A percentile compares a stretch with the other conserved stretches of the same genome.
These are phyloP conservation scores for Pythium volutum DNA, from an alignment of 352 stramenopile species.

Conservation along the genomic window DNA sequence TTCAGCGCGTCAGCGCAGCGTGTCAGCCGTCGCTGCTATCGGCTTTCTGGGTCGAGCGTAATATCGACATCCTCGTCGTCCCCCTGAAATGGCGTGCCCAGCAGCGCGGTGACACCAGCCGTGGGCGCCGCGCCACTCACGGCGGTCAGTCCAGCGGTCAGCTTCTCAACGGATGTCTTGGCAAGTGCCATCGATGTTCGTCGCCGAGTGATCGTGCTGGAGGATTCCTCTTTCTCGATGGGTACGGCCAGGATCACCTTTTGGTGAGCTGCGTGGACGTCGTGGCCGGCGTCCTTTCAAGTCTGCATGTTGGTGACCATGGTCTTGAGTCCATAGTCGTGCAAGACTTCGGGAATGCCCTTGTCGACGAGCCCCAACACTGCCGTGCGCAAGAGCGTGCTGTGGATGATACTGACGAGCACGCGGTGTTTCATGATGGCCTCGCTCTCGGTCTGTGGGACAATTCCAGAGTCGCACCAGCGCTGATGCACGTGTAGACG, in stretches of 20 bases:
- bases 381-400: conserved; percentile 25
- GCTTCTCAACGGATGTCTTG: conserved; percentile 10
- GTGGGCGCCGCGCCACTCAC: conserved; percentile 10
- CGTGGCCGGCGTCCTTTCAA: not conserved
- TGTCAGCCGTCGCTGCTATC: not conserved
- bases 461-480: conserved; percentile 16
- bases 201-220: not conserved
- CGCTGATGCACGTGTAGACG: conserved; percentile 7
- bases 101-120: not conserved
- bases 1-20: conserved; percentile 7
- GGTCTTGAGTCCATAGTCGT: conserved; percentile 23
- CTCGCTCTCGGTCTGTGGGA: conserved; percentile 20
- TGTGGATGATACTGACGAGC: conserved; percentile 24
- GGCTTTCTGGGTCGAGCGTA: not conserved
- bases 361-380: conserved; percentile 32
- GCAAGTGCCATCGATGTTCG: not conserved
- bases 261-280: not conserved
- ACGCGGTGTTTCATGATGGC: conserved; percentile 27
- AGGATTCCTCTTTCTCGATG: not conserved
- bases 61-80: not conserved
- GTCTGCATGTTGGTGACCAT: conserved; percentile 22
- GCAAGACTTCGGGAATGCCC: conserved; percentile 25
- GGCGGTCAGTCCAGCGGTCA: conserved; percentile 14
- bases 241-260: not conserved
- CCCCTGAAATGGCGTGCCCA: conserved; percentile 1